These are phyloP conservation scores for Colletotrichum siamense DNA, from an alignment of 2,329 filamentous ascomycete genomes.

Conservation along the genomic window DNA sequence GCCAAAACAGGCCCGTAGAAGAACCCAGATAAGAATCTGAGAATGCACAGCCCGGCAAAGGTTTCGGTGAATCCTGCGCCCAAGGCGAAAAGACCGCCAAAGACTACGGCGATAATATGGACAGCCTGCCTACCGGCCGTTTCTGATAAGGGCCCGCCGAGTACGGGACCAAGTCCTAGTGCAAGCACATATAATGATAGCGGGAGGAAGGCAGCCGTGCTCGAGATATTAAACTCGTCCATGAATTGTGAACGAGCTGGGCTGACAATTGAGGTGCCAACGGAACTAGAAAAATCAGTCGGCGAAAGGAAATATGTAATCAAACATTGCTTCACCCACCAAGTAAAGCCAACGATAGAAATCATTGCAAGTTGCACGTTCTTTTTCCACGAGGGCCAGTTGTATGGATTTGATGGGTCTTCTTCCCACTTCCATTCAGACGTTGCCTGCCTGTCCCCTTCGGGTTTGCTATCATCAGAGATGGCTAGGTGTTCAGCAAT, in stretches of 20 bases:
- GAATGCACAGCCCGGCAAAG: constrained; percentile 56
- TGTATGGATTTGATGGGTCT: constrained; percentile 53
- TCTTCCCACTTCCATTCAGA: constrained; percentile 35
- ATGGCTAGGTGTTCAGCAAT: background rate
- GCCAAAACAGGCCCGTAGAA: constrained; percentile 54
- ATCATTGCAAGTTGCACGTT: constrained; percentile 40
- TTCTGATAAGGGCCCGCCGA: constrained; percentile 65
- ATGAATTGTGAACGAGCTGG: constrained; percentile 52
- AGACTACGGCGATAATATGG: constrained; percentile 49
- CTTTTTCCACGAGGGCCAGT: constrained; percentile 53
- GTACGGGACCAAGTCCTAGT: constrained; percentile 63
- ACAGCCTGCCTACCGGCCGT: constrained; percentile 59
- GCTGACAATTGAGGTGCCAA: constrained; percentile 61
- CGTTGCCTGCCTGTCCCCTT: background rate
- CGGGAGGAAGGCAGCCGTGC: constrained; percentile 61
- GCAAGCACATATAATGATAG: constrained; percentile 66
- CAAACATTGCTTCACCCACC: constrained; percentile 34
- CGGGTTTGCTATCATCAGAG: background rate
- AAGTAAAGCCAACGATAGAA: constrained; percentile 43
- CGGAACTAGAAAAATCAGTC: constrained; percentile 41
- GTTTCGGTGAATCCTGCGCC: constrained; percentile 57
- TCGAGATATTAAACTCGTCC: constrained; percentile 57
- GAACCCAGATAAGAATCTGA: constrained; percentile 63
- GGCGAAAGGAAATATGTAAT: background rate
- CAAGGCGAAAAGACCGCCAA: constrained; percentile 60